Evolutionary conservation across 495 filamentous ascomycete genomes (phyloP).

Genomic region (Penicillium cosmopolitanum): DNA sequence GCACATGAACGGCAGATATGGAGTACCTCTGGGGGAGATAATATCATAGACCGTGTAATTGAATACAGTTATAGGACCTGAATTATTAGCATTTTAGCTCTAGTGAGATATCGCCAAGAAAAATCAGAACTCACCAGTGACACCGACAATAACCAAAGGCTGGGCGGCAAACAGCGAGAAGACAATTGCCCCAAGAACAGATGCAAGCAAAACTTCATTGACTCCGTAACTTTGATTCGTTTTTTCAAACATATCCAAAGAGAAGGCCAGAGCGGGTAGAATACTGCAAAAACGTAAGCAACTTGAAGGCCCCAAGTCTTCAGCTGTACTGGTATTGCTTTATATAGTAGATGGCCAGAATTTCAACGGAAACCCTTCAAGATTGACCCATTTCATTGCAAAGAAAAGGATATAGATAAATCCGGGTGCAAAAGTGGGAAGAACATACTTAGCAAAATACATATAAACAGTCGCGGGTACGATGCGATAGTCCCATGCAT

Average conservation of each 20-base stretch:
- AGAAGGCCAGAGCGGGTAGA: constrained; percentile 80
- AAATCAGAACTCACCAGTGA: constrained; percentile 62
- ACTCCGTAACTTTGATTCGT: constrained; percentile 80
- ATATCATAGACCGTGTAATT: constrained; percentile 90
- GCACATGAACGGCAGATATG: constrained; percentile 82
- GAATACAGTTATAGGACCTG: constrained; percentile 82
- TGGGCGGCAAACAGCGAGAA: constrained; percentile 77
- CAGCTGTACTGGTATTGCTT: constrained; percentile 1
- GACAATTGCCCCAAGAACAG: constrained; percentile 75
- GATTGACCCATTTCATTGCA: neutral
- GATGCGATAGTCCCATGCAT: constrained; percentile 85
- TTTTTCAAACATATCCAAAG: constrained; percentile 83
- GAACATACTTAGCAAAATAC: constrained; percentile 83
- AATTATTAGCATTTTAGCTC: constrained; percentile 9
- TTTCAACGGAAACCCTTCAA: neutral
- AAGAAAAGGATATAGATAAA: neutral
- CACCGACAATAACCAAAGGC: constrained; percentile 84
- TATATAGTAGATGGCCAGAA: neutral
- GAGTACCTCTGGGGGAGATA: constrained; percentile 66
- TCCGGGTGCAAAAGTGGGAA: neutral
- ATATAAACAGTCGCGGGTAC: constrained; percentile 83
- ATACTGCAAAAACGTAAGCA: constrained; percentile 55
- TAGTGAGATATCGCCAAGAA: neutral
- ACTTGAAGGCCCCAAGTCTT: neutral
- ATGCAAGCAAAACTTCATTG: constrained; percentile 81